phyloP scores from a whole-genome alignment of 2,329 filamentous ascomycete genomes.

The Alternaria sp. region DNA sequence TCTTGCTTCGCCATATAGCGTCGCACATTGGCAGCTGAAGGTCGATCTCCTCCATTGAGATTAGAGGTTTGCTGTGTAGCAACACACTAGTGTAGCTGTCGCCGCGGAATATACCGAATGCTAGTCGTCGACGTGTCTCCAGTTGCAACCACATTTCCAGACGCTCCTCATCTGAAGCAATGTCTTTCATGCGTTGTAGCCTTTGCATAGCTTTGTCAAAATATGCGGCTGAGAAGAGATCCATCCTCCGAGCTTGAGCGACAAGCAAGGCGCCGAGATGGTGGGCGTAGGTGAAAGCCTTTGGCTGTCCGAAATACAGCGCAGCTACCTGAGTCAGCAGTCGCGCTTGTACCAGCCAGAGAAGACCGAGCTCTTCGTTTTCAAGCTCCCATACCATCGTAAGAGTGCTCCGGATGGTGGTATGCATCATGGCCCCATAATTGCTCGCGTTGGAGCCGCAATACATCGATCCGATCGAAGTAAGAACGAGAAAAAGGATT shows the following conservation, averaged over 20 bases:
- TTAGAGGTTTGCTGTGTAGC: not conserved
- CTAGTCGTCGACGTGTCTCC: not conserved
- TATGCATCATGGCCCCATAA: not conserved
- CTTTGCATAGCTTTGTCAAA: not conserved
- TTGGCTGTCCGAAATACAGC: not conserved
- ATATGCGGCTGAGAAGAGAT: not conserved
- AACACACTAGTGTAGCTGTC: not conserved
- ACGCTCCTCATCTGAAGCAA: not conserved
- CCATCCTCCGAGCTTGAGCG: not conserved
- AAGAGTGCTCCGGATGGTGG: not conserved
- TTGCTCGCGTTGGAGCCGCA: not conserved
- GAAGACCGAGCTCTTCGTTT: not conserved
- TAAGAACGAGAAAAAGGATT: not conserved
- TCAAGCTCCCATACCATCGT: not conserved
- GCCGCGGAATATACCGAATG: not conserved
- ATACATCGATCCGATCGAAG: not conserved
- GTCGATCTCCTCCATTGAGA: not conserved
- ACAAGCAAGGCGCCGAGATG: not conserved
- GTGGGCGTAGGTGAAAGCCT: not conserved
- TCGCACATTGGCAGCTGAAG: not conserved
- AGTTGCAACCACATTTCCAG: not conserved
- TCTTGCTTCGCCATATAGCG: not conserved
- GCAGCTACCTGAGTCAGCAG: not conserved
- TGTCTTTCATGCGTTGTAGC: not conserved
- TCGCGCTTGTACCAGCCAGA: not conserved